A percentile compares a stretch with the other conserved stretches of the same genome.
Conservation (phyloP, 305 asterid species). For the Fraxinus greggii region DNA sequence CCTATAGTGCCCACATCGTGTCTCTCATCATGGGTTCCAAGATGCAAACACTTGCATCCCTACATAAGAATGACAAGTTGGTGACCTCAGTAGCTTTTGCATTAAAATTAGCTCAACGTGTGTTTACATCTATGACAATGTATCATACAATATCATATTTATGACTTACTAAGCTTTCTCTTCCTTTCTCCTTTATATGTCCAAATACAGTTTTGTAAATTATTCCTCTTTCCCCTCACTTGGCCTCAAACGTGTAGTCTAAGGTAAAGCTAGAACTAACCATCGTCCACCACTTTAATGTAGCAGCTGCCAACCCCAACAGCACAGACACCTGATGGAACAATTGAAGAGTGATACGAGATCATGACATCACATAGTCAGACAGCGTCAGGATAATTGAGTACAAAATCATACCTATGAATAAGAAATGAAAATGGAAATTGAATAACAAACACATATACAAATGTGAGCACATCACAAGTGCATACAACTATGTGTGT, state of each 20-base stretch:
- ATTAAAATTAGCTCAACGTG: conserved; percentile 2
- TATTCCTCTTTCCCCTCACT: conserved; percentile 12
- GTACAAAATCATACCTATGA: not conserved
- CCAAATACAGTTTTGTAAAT: not conserved
- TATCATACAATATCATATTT: not conserved
- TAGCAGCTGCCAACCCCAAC: conserved; percentile 63
- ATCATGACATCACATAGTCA: not conserved
- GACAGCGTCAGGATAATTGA: not conserved
- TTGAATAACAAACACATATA: not conserved
- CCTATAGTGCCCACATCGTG: conserved; percentile 84
- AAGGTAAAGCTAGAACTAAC: conserved; percentile 36
- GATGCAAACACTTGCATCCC: conserved; percentile 66
- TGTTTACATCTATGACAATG: not conserved
- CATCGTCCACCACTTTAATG: conserved; percentile 80
- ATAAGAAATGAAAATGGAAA: not conserved
- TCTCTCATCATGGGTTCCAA: conserved; percentile 72
- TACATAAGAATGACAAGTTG: conserved; percentile 29
- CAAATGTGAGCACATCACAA: conserved; percentile 1
- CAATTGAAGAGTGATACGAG: conserved; percentile 8
- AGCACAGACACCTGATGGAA: conserved; percentile 60
- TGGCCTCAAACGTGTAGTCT: conserved; percentile 6
- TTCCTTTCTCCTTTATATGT: not conserved
- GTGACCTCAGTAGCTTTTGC: conserved; percentile 13
- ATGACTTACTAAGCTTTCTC: conserved; percentile 6
- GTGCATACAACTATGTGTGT: not conserved